phyloP scores from a whole-genome alignment of 441 rosid genomes.

The Kokia cookei region DNA sequence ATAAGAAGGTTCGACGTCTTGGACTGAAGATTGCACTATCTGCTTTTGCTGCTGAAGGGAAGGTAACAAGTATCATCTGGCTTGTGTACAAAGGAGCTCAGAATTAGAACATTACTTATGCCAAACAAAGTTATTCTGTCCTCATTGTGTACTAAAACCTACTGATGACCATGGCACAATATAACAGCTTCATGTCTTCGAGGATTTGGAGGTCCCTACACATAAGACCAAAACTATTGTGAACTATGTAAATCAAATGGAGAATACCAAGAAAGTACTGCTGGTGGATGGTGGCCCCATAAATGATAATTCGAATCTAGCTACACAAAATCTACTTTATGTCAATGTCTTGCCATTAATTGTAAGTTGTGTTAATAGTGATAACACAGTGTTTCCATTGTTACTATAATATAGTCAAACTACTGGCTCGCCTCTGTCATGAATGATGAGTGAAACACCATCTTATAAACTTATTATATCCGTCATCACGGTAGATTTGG shows the following conservation, averaged over 20 bases:
- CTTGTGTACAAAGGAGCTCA: neutral
- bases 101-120: too few relatives aligned
- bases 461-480: neutral
- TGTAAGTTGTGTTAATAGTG: conserved; percentile 42
- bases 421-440: neutral
- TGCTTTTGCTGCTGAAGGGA: conserved; percentile 95
- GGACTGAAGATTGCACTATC: conserved; percentile 89
- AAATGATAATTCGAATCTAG: conserved; percentile 77
- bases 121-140: neutral
- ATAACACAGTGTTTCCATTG: neutral
- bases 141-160: conserved; percentile 5
- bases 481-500: neutral
- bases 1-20: conserved; percentile 81
- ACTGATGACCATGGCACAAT: neutral
- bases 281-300: conserved; percentile 76
- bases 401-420: neutral
- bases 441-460: neutral
- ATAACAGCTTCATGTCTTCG: conserved; percentile 75
- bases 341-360: conserved; percentile 76
- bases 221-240: conserved; percentile 86
- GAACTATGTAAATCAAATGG: conserved; percentile 62
- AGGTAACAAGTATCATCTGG: conserved; percentile 28
- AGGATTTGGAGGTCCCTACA: conserved; percentile 67
- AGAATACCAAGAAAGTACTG: conserved; percentile 73
- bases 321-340: conserved; percentile 80